Evolutionary conservation across 2,329 filamentous ascomycete species (phyloP), one percentile per base, ranked within the genome.

Genomic region (Xylaria sp.): DNA sequence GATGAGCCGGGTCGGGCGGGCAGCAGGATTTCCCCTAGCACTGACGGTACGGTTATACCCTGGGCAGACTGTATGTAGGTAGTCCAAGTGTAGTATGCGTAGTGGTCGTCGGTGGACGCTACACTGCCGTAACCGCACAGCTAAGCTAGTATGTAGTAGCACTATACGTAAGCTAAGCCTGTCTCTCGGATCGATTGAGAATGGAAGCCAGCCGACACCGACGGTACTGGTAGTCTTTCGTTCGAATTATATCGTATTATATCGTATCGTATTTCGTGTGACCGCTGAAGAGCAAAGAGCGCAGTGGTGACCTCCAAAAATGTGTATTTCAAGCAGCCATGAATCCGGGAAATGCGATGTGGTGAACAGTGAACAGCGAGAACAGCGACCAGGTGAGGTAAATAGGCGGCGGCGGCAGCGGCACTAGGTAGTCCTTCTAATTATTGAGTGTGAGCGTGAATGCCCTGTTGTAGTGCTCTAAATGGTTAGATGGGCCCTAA

Each of bases 401-500:
- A 44, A 57, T 57, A 25, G 34, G 34, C 34, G 34, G 34, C 34
- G 34, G 34, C 34, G 34, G 34, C 34, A 6, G 34, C 34, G 34
- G 37, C 34, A 57, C 54, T 25, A 57, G n/a, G n/a, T n/a, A n/a
- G 37, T 57, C 52, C 12, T n/a, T 34, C 20, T 18, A 55, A 37
- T 34, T n/a, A 28, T 28, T 28, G 28, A 28, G 3, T 6, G 28
- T 28, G 28, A 28, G 28, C 28, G 28, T 28, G 52, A 55, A 18
- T 44, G 41, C 41, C 41, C 41, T 37, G 34, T 37, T 37, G 34
- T 10, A 46, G 48, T 57, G 64, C 60, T 68, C 50, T 50, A 68
- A 68, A 34, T 56, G 66, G 66, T 64, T 68, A 68, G 66, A 51
- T 56, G 20, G 61, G 61, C 61, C 66, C 66, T 64, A 68, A 60